Conservation (phyloP, 75 land plant species). For the Pseudotsuga menziesii region DNA sequence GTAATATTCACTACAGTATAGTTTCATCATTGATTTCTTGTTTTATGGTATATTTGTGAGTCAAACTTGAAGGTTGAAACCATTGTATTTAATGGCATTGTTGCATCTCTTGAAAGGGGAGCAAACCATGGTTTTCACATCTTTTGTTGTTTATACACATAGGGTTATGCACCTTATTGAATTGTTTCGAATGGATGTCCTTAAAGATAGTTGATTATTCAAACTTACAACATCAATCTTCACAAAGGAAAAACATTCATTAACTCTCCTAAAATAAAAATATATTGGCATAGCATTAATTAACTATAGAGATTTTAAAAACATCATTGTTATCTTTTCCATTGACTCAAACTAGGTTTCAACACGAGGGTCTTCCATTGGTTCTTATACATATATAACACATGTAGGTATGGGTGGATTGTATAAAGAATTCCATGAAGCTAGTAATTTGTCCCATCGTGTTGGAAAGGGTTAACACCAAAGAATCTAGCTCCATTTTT, state of each 20-base stretch:
- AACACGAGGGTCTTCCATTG: too few relatives aligned
- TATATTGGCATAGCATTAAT: too few relatives aligned
- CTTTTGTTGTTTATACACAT: constrained; percentile 79
- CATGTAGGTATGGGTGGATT: too few relatives aligned
- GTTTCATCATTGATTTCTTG: not conserved
- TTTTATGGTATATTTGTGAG: constrained; percentile 53
- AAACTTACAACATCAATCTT: constrained; percentile 58
- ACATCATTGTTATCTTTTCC: too few relatives aligned
- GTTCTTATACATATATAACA: too few relatives aligned
- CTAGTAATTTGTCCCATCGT: too few relatives aligned
- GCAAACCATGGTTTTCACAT: constrained; percentile 84
- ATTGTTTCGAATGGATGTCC: constrained; percentile 45
- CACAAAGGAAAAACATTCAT: constrained; percentile 52
- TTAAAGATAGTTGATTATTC: constrained; percentile 73
- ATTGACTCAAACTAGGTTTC: too few relatives aligned
- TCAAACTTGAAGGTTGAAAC: constrained; percentile 40
- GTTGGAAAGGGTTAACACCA: too few relatives aligned
- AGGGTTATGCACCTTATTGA: constrained; percentile 57
- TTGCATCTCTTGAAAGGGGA: constrained; percentile 50
- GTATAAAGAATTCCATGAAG: too few relatives aligned
- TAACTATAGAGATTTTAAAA: too few relatives aligned
- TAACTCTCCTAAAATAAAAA: not conserved
- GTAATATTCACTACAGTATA: not conserved
- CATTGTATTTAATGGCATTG: constrained; percentile 65
- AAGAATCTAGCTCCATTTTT: too few relatives aligned